Percentiles rank a stretch among this genome's conserved stretches.
phyloP scores from a whole-genome alignment of 768 basidiomycete species.

The Tubosaeta sp. region DNA sequence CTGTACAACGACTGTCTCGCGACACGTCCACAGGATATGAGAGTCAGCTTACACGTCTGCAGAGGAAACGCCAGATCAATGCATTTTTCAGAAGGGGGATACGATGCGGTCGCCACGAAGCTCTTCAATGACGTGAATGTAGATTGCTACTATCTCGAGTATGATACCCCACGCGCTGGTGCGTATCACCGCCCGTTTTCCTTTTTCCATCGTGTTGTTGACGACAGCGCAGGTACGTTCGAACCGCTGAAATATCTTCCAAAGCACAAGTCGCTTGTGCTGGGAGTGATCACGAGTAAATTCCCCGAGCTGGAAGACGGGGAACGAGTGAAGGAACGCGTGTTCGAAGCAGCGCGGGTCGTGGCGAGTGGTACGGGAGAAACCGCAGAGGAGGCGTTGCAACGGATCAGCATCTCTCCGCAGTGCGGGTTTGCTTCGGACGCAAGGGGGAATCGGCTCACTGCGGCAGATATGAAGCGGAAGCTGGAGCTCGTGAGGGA shows the following conservation, averaged over 20 bases:
- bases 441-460: constrained; percentile 33
- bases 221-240: constrained; percentile 21
- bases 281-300: constrained; percentile 44
- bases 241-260: constrained; percentile 31
- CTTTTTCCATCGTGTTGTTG: neutral
- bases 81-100: constrained; percentile 36
- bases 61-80: neutral
- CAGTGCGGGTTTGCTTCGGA: constrained; percentile 52
- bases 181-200: neutral
- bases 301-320: constrained; percentile 41
- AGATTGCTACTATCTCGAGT: constrained; percentile 45
- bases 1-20: neutral
- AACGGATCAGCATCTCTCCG: constrained; percentile 40
- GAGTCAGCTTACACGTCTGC: neutral
- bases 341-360: constrained; percentile 40
- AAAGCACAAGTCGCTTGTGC: constrained; percentile 36
- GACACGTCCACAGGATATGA: neutral
- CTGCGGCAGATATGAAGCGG: constrained; percentile 30
- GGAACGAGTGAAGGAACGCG: constrained; percentile 34
- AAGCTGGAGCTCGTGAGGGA: constrained; percentile 11
- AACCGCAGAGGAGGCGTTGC: constrained; percentile 36
- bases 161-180: constrained; percentile 45
- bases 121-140: constrained; percentile 43
- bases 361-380: constrained; percentile 37
- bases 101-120: constrained; percentile 41